Evolutionary conservation across 1,284 basidiomycete genomes (phyloP), one percentile per base, ranked within the genome.

Genomic region (Coniferiporia weirii): DNA sequence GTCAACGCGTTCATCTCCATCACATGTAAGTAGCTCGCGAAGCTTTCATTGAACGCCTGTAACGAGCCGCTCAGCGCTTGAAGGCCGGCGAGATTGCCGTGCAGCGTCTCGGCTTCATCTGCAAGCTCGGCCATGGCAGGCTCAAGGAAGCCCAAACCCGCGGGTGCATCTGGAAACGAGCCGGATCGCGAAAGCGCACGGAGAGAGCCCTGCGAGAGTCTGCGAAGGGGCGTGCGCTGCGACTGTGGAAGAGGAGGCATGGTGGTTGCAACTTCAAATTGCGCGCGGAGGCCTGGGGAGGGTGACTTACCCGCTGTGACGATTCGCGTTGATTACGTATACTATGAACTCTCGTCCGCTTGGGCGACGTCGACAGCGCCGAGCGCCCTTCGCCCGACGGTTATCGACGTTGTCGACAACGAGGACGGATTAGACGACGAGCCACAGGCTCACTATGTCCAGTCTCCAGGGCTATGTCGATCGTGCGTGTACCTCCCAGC

Each of bases 1-100:
- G 93, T 95, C 64, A 95, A 83, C 0, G 93, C 88, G 68, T 96
- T 95, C 92, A 97, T 96, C 70, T 93, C 89, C 81, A 97, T 85
- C 9, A 89, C 86, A 71, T 95, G 95, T 17, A 97, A 73, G 79
- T 88, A 95, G 70, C 91, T 93, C 9, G 93, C 89, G 69, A 98
- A 98, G 44, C 87, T 87, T 71, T 98, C 95, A 70, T 97, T 96
- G 77, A 98, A 97, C 10, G 83, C 85, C 4, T 83, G 81, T 51
- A 98, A 78, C 17, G 91, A 87, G 52, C 87, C 78, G 69, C 90
- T 85, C 59, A 97, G 81, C 20, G 77, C 75, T 58, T 82, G 81
- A 65, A 97, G 78, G 20, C 81, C 82, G 62, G 89, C 82, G 1
- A 93, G 73, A 70, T 95, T 95, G 17, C 81, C 74, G 53, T 91